Conservation (phyloP, 257 asterid species). For the Solanum lycopersicoides region DNA sequence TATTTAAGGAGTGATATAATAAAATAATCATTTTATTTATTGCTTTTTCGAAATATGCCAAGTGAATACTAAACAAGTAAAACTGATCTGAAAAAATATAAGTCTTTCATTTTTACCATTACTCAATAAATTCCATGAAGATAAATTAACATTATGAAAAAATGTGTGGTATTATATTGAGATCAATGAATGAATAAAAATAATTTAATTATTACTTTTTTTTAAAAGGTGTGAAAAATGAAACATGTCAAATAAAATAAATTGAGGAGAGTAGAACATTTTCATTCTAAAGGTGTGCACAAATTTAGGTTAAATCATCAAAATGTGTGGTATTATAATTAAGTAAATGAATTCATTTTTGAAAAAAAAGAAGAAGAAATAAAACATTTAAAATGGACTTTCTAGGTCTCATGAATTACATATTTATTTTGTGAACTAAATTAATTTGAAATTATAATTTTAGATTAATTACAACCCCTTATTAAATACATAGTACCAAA, state of each 20-base stretch:
- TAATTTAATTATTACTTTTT: background rate
- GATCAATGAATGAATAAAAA: background rate
- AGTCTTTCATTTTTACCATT: background rate
- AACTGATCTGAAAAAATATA: background rate
- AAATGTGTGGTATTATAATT: background rate
- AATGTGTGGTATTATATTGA: background rate
- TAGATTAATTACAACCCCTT: background rate
- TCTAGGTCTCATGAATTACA: too few relatives aligned
- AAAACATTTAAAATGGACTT: background rate
- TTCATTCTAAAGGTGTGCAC: background rate
- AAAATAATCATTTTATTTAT: too few relatives aligned
- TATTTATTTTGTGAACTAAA: background rate
- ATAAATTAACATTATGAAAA: background rate
- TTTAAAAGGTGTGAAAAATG: background rate
- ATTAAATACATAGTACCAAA: background rate
- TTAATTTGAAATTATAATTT: background rate
- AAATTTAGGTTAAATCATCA: background rate
- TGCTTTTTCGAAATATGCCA: too few relatives aligned
- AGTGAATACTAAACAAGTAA: too few relatives aligned
- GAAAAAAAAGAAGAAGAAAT: background rate
- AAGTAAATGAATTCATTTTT: background rate
- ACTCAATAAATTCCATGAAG: background rate
- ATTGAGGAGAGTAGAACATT: background rate
- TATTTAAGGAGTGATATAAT: too few relatives aligned
- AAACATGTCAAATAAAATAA: background rate